A percentile compares a stretch with the other conserved stretches of the same genome.
phyloP scores from a whole-genome alignment of 768 basidiomycete species.

The Hysterangium stoloniferum region DNA sequence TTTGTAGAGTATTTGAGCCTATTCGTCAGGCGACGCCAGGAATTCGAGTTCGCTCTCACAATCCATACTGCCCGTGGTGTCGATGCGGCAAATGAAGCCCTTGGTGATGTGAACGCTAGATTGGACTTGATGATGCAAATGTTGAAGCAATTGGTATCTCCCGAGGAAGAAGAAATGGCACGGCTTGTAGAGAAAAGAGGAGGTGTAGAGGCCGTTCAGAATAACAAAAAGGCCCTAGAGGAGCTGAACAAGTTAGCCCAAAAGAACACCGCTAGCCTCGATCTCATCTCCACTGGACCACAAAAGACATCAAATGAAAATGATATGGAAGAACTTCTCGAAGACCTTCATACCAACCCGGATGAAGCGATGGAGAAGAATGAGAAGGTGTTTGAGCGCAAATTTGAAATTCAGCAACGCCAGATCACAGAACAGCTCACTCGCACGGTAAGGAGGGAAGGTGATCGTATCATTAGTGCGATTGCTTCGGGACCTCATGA shows the following conservation, averaged over 20 bases:
- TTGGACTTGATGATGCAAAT: constrained; percentile 15
- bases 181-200: not conserved
- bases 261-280: too few species aligned
- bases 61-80: constrained; percentile 22
- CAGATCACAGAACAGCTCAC: constrained; percentile 30
- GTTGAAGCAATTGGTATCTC: not conserved
- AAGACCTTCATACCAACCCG: constrained; percentile 15
- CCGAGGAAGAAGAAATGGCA: not conserved
- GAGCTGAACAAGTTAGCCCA: too few species aligned
- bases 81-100: constrained; percentile 22
- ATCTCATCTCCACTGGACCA: too few species aligned
- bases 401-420: constrained; percentile 32
- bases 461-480: constrained; percentile 33
- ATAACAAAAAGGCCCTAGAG: too few species aligned
- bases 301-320: too few species aligned
- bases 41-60: constrained; percentile 24
- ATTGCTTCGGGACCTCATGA: constrained; percentile 38
- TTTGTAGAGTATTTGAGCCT: constrained; percentile 24
- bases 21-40: constrained; percentile 19
- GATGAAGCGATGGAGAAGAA: constrained; percentile 30
- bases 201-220: not conserved
- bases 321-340: constrained; percentile 20
- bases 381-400: constrained; percentile 36
- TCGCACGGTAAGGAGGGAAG: constrained; percentile 27
- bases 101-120: constrained; percentile 16